Evolutionary conservation across 75 land plant genomes (phyloP).

Genomic region (Sequoiadendron giganteum): DNA sequence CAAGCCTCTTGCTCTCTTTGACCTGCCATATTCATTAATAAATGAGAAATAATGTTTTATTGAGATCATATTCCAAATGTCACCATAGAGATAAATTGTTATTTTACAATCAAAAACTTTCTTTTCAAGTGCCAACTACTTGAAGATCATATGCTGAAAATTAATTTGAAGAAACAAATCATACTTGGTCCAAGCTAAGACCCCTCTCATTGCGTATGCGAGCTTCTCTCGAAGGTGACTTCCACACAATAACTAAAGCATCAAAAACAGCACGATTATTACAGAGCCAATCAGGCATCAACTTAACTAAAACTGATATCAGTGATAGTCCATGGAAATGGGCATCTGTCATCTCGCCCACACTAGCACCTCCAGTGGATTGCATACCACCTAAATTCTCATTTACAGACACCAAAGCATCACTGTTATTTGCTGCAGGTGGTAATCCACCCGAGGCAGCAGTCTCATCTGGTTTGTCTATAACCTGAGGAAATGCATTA

Average conservation of each 20-base stretch:
- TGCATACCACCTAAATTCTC: conserved; percentile 42
- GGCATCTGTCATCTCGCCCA: conserved; percentile 49
- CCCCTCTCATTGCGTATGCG: conserved; percentile 86
- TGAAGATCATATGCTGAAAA: background rate
- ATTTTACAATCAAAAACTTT: no score
- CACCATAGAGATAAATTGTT: background rate
- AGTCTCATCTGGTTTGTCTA: conserved; percentile 30
- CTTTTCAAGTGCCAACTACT: background rate
- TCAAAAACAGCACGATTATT: conserved; percentile 85
- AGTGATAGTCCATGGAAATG: conserved; percentile 96
- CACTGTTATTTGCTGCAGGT: conserved; percentile 36
- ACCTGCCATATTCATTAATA: conserved; percentile 52
- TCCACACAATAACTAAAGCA: conserved; percentile 82
- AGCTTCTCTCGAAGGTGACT: conserved; percentile 77
- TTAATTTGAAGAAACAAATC: background rate
- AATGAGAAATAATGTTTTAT: background rate
- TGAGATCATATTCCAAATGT: background rate
- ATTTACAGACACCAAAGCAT: conserved; percentile 28
- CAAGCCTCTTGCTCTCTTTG: conserved; percentile 96
- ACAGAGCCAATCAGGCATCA: conserved; percentile 91
- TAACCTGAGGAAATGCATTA: conserved; percentile 64
- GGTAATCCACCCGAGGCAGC: conserved; percentile 23
- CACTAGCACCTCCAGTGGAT: conserved; percentile 22
- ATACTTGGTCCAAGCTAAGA: conserved; percentile 77
- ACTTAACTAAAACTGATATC: conserved; percentile 74